Evolutionary conservation across 139 green algal genomes (phyloP).

Genomic region (Chlamydomonas applanata): DNA sequence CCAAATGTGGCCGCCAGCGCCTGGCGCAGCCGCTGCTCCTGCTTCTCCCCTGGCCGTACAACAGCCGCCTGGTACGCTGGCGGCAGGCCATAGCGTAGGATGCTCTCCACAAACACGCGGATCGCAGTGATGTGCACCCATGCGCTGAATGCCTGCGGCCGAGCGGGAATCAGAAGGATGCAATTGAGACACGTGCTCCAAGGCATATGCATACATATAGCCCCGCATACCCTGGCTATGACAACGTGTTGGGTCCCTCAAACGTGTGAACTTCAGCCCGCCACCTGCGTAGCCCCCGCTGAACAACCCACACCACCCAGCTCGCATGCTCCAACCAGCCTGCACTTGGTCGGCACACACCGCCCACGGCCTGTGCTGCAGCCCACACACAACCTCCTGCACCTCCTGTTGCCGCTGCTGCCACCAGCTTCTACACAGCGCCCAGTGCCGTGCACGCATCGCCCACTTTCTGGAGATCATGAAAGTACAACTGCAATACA

Average conservation of each 20-base stretch:
- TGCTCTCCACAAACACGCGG: constrained; percentile 95
- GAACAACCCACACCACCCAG: too few relatives aligned
- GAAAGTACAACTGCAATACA: neutral
- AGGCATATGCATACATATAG: too few relatives aligned
- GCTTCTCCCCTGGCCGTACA: constrained; percentile 72
- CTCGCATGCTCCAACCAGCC: too few relatives aligned
- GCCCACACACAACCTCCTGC: too few relatives aligned
- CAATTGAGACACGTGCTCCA: neutral
- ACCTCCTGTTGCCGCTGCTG: constrained; percentile 6
- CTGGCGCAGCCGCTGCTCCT: constrained; percentile 59
- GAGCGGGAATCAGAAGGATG: too few relatives aligned
- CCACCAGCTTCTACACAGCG: neutral
- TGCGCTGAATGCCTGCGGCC: constrained; percentile 71
- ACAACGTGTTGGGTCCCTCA: too few relatives aligned
- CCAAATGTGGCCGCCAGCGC: constrained; percentile 58
- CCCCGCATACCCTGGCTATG: too few relatives aligned
- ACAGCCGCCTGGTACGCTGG: constrained; percentile 70
- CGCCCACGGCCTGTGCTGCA: too few relatives aligned
- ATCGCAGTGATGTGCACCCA: constrained; percentile 93
- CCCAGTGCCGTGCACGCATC: too few relatives aligned
- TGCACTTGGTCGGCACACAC: too few relatives aligned
- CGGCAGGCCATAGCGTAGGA: constrained; percentile 96
- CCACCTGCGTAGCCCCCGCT: too few relatives aligned
- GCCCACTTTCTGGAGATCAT: neutral
- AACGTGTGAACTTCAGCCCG: too few relatives aligned